A percentile compares a stretch with the other conserved stretches of the same genome.
Evolutionary conservation across 805 yeast genomes (phyloP).

Genomic region (Jamesozyma spencerorum): DNA sequence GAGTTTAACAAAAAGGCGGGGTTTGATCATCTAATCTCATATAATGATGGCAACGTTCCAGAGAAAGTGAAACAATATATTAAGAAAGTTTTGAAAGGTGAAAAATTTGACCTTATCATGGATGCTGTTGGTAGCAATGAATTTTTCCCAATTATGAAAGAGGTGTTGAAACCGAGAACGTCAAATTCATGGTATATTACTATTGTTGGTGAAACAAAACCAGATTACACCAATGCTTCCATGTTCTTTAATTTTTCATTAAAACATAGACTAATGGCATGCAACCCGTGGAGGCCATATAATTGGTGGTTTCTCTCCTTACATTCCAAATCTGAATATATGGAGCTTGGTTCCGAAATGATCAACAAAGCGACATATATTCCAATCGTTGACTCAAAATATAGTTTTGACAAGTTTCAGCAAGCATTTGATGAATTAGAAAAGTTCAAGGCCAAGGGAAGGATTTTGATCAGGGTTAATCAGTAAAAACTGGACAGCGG

Average conservation of each 20-base stretch:
- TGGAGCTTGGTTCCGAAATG: conserved; percentile 19
- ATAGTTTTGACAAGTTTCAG: conserved; percentile 39
- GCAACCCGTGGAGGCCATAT: conserved; percentile 23
- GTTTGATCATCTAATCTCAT: conserved; percentile 50
- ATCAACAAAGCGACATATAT: conserved; percentile 27
- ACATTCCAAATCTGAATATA: conserved; percentile 5
- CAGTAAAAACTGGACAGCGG: no score
- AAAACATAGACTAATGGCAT: no score
- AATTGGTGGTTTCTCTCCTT: conserved; percentile 22
- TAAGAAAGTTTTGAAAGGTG: conserved; percentile 23
- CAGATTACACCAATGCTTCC: conserved; percentile 17
- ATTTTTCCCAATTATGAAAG: conserved; percentile 35
- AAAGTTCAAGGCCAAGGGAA: conserved; percentile 49
- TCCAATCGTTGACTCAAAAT: conserved; percentile 46
- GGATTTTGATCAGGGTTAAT: conserved; percentile 36
- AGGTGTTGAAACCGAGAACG: conserved; percentile 37
- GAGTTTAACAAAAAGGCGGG: conserved; percentile 42
- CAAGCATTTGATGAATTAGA: conserved; percentile 43
- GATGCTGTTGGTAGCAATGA: conserved; percentile 58
- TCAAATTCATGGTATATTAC: conserved; percentile 44
- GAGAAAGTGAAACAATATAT: conserved; percentile 30
- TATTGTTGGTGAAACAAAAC: conserved; percentile 47
- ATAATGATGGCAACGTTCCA: conserved; percentile 36
- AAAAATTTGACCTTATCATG: conserved; percentile 49
- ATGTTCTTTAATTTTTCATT: no score